Evolutionary conservation across 2,329 filamentous ascomycete species (phyloP), one percentile per base, ranked within the genome.

Genomic region (Conoideocrella luteorostrata): DNA sequence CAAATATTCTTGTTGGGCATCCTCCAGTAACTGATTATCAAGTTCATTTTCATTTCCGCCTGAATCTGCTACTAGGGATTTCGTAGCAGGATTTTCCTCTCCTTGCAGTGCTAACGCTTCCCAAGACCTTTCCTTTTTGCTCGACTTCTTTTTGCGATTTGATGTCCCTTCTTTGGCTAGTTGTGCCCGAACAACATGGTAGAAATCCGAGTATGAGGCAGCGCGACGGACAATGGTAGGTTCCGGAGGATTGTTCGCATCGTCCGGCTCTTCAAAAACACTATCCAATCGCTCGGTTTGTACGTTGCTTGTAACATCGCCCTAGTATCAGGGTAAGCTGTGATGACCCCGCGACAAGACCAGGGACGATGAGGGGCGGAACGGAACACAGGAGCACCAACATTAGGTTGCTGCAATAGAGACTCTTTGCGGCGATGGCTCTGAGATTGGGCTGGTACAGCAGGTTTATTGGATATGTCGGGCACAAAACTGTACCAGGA

Each of bases 1-100:
- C 82, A 84, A 71, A 62, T 95, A 95, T 60, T 91, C 82, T 52
- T 86, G 82, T 61, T 95, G 88, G 60, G 87, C 93, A 42, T 88
- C 82, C 55, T 90, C 79, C 23, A 95, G 69, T 57, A 97, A 66
- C 52, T 81, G 78, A 37, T 80, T 75, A 53, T 85, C 80, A 41
- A 84, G 72, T 42, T 47, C 52, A 23, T 58, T 52, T 43, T 60
- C 55, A 20, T 50, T 39, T n/a, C n/a, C n/a, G n/a, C n/a, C n/a
- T 17, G 47, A 21, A 13, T 40, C 32, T 10, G 37, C 7, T 23
- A 34, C 17, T 3, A 50, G 39, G 2, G 49, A 12, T 10, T 43
- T 43, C 7, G 38, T 41, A 4, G 47, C 44, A 7, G 78, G 55
- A 9, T 13, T 15, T 15, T 42, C 33, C n/a, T 21, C 43, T 13